Percentiles rank a stretch among this genome's conserved stretches.
Conservation (phyloP, 345 rosid species). For the Sisymbrium irio region DNA sequence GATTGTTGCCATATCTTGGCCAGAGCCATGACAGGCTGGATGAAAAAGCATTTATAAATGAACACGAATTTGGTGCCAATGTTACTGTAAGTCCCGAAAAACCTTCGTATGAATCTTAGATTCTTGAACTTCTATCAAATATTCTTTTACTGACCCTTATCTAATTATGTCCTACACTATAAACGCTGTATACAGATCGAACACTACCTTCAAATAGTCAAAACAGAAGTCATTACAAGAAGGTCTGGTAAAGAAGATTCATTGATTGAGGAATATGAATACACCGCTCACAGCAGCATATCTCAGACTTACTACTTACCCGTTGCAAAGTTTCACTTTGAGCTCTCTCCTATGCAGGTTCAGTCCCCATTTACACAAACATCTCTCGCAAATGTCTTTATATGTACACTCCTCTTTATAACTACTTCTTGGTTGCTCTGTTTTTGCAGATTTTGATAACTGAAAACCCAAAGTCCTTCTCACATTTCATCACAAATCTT, state of each 20-base stretch:
- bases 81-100: constrained; percentile 73
- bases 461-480: constrained; percentile 77
- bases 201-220: constrained; percentile 93
- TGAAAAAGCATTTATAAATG: constrained; percentile 76
- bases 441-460: constrained; percentile 71
- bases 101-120: not conserved
- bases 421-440: constrained; percentile 4
- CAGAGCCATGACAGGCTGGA: constrained; percentile 78
- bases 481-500: constrained; percentile 90
- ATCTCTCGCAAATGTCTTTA: not conserved
- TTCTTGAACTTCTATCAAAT: not conserved
- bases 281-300: constrained; percentile 93
- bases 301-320: constrained; percentile 67
- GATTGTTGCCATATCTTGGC: constrained; percentile 78
- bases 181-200: constrained; percentile 58
- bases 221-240: constrained; percentile 72
- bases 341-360: constrained; percentile 99
- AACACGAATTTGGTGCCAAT: constrained; percentile 75
- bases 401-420: not conserved
- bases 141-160: not conserved
- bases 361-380: not conserved
- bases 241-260: constrained; percentile 41
- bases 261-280: constrained; percentile 81
- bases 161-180: not conserved
- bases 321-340: constrained; percentile 78